Base-by-base conservation (phyloP, 2,329 filamentous ascomycete species). In the Xylariaceae sp. region DNA sequence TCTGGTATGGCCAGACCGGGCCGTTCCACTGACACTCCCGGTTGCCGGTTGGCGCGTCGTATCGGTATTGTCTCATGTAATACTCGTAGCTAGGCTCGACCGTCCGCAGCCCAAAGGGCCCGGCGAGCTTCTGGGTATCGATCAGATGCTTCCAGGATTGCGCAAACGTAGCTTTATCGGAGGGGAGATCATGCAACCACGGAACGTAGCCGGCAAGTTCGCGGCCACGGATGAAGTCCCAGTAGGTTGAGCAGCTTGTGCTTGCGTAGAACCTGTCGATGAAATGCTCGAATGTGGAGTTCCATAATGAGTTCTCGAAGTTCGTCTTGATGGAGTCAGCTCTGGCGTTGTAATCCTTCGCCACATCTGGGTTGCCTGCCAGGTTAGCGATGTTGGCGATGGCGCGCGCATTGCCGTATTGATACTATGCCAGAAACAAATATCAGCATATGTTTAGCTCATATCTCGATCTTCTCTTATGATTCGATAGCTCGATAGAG, bases 1-100 rank as follows among this genome's bases (percentile, higher is more conserved):
- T 59, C 17, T 59, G 56, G 29, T 59, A 59, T n/a, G 56, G 56
- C 56, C 56, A 59, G 3, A 31, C n/a, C 6, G 56, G 56, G 7
- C 56, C 56, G 19, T 59, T 59, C 56, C 56, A 59, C 33, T 59
- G 56, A 23, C 56, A 59, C 26, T 59, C 56, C 16, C 46, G 41
- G 1, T 47, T 21, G 23, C 51, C 56, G 1, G 51, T 58, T 3
- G 47, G 9, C 16, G 34, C 52, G 17, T 54, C 52, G 29, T 56
- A 59, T 28, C 56, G 47, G 43, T 56, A 59, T 9, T 59, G 56
- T 3, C 16, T 17, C 56, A 59, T 59, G 28, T 59, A 59, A 19
- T 59, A 56, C 37, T 59, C 34, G 23, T 59, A 59, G 7, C 28
- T 52, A 3, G 56, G 56, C 41, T 59, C 56, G n/a, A 41, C 49